Evolutionary conservation across 2,329 filamentous ascomycete species (phyloP), one percentile per base, ranked within the genome.

Genomic region (Epicoccum nigrum): DNA sequence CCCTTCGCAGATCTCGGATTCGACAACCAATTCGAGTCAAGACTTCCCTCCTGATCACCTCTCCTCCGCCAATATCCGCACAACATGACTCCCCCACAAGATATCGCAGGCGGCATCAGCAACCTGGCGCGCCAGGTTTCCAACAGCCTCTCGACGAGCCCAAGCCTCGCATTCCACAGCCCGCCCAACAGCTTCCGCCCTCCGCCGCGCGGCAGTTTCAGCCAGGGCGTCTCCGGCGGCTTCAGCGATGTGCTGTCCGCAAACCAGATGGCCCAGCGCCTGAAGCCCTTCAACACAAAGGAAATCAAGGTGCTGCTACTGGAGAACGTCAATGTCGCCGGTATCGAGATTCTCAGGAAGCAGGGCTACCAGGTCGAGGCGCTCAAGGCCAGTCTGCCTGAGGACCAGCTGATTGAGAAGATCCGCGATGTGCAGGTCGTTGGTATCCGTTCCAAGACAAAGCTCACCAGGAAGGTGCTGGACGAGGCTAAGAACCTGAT

Each of bases 391-490:
- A 96, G 92, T 27, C 79, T 99, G 49, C 87, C 91, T 0, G 94
- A 99, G 73, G 91, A 94, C 64, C 83, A 97, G 77, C 84, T 99
- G 65, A 96, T 99, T 72, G 88, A 96, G 79, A 99, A 96, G 83
- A 99, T 99, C 70, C 96, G 91, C 55, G 89, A 97, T 72, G 90
- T 97, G 21, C 94, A 99, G 71, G 94, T 97, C 67, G 94, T 99
- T 71, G 94, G 94, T 60, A 97, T 99, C 67, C 90, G 94, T 60
- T 97, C 93, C 53, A 99, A 99, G 81, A 99, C 94, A 27, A 96
- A 94, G 79, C 84, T 99, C 71, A 93, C 86, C 7, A 87, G 89
- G 57, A 87, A 86, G 67, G 90, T 99, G 21, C 83, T 99, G 55
- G 83, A 85, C 49, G 87, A 95, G 73, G 94, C 94, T 47, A 95